Evolutionary conservation across 2,329 filamentous ascomycete species (phyloP).

Genomic region (Atkinsonella texensis): DNA sequence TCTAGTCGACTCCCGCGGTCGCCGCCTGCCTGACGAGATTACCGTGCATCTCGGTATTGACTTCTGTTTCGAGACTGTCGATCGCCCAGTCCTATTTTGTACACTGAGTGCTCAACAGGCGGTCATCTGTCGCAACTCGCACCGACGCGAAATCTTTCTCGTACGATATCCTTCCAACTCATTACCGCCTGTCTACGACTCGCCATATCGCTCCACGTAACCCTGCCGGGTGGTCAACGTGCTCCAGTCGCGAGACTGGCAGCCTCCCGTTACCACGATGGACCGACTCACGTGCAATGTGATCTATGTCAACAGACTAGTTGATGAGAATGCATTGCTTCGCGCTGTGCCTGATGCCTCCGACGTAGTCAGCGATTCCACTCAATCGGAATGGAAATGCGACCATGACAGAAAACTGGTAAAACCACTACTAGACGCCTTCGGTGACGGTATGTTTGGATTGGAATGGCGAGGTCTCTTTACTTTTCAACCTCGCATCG

Average conservation of each 20-base stretch:
- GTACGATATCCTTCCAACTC: too few relatives aligned
- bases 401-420: slow-evolving; percentile 34
- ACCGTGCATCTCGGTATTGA: not conserved
- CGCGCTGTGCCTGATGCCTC: slow-evolving; percentile 13
- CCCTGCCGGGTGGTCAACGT: slow-evolving; percentile 35
- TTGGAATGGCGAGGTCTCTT: not conserved
- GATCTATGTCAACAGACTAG: slow-evolving; percentile 46
- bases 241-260: slow-evolving; percentile 50
- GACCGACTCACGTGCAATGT: slow-evolving; percentile 45
- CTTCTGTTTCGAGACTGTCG: not conserved
- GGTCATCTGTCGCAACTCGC: not conserved
- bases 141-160: not conserved
- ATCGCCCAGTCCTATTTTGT: not conserved
- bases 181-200: not conserved
- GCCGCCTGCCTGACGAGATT: not conserved
- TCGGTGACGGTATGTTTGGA: slow-evolving; percentile 35
- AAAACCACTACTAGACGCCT: slow-evolving; percentile 37
- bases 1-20: not conserved
- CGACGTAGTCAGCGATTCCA: slow-evolving; percentile 1
- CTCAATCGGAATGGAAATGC: slow-evolving; percentile 20
- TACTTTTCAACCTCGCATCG: too few relatives aligned
- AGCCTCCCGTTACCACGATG: slow-evolving; percentile 44
- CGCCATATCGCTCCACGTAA: slow-evolving; percentile 6
- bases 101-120: not conserved
- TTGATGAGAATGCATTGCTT: slow-evolving; percentile 34